Percentiles rank a stretch among this genome's conserved stretches.
phyloP scores from a whole-genome alignment of 2,329 filamentous ascomycete genomes.

The Eutypella sp. region DNA sequence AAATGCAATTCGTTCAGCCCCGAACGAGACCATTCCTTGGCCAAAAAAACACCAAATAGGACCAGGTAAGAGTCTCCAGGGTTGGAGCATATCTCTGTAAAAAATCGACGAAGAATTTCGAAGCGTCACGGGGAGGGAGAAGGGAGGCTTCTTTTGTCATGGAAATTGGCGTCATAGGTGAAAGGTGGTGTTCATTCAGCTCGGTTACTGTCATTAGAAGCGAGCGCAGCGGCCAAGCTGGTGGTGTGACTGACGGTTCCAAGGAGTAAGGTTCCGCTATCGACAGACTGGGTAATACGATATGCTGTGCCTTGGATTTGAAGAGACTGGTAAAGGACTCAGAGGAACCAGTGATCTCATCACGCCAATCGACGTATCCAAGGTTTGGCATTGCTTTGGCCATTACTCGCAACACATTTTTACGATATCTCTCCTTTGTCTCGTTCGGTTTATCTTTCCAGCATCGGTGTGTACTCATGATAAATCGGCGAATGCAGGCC shows the following conservation, averaged over 20 bases:
- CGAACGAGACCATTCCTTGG: neutral
- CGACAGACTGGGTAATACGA: neutral
- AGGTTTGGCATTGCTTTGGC: neutral
- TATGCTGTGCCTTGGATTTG: neutral
- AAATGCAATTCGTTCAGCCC: neutral
- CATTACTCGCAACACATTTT: neutral
- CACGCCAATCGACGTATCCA: neutral
- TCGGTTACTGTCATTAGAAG: neutral
- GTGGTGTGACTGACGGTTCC: neutral
- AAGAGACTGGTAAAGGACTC: neutral
- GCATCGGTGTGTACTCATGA: neutral
- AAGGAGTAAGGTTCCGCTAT: neutral
- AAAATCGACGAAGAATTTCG: neutral
- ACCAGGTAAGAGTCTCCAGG: neutral
- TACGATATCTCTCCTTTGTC: neutral
- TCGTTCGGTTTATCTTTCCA: neutral
- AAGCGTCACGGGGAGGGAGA: neutral
- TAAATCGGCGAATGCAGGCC: neutral
- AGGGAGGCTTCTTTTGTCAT: too few species aligned
- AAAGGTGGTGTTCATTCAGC: too few species aligned
- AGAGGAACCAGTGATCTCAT: neutral
- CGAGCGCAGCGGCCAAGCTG: neutral
- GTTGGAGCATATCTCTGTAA: conserved; percentile 3
- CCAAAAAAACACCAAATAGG: neutral
- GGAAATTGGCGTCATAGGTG: too few species aligned